Evolutionary conservation across 164 flowering plant genomes (phyloP), one percentile per base, ranked within the genome.

Genomic region (Houttuynia cordata): DNA sequence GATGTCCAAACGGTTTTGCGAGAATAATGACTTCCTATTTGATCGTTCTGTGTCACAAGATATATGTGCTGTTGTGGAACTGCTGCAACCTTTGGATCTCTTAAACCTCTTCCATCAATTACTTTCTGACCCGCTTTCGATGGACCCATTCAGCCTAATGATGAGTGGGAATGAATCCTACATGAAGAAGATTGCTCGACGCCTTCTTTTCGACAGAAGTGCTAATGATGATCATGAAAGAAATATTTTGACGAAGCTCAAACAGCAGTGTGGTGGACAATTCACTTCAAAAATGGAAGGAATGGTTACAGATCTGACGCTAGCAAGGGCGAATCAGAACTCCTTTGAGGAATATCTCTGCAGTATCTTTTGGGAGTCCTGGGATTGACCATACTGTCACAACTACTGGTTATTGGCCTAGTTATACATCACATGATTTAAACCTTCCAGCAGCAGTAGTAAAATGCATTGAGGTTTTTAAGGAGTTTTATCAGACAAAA

Each of bases 281-380:
- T 88, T 91, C 72, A 91, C 97, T 8, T 91, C 97, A 45, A 91
- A 88, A 79, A 91, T 91, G 97, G 97, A 91, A 79, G 88, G 97
- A 37, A 91, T 91, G 97, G 85, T 88, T 55, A 88, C 86, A 7
- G 96, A 88, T 72, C 69, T 88, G 71, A 78, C 90, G 42, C 68
- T 88, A 58, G 88, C 93, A 15, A 81, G 79, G 70, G 93, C 86
- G 65, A 82, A 86, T 56, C 91, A 84, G 61, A 45, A 78, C 24
- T 73, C 62, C 63, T 91, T 87, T 75, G 91, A 90, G 71, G 91
- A 84, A 58, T 91, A 86, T 66, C 79, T 87, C 15, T 69, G 61
- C 50, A 73, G 69, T 53, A 81, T 57, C 81, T 17, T 59, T 71
- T 65, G 83, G 78, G 56, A 78, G 70, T 69, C 91, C 87, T 20